Evolutionary conservation across 192 early-diverging fungal genomes (phyloP), one percentile per base, ranked within the genome.

Genomic region (Rhizophagus clarus): DNA sequence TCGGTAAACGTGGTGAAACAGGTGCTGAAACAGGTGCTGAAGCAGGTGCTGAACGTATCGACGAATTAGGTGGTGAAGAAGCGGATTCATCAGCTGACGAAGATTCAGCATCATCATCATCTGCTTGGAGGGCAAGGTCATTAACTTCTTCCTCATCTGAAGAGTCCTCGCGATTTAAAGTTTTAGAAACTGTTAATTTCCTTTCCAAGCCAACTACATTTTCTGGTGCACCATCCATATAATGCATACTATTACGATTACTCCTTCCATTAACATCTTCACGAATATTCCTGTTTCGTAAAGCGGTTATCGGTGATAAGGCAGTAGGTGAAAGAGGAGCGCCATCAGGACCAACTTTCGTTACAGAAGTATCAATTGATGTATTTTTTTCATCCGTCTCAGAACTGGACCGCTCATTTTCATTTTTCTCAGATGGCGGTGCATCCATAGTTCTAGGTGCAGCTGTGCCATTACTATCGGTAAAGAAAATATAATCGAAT

Each of bases 401-500:
- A 51, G 42, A 14, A 26, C 17, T 31, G 20, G 31, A 10, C 7
- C 12, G 1, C 20, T 69, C 29, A 5, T 37, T 69, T 22, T 37
- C 34, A 22, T 40, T n/a, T 2, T 11, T 70, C 6, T 45, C 68
- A 37, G 17, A 56, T 15, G 45, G 28, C 2, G 75, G 24, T 47
- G 15, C 75, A 2, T 77, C 75, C 3, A 71, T 51, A 42, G 67
- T 71, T 79, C 49, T 79, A n/a, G 77, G 77, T 34, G 77, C 77
- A 17, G 77, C 77, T 80, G 81, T 79, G 7, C 93, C 90, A 5
- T 89, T 87, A 72, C 90, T 89, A 74, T 92, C 88, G 8, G 92
- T 93, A 86, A 91, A 92, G 75, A 95, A 95, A 80, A 95, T 92
- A 76, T 93, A 91, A 73, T 93, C 92, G 79, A 95, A 99, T 76